Evolutionary conservation across 495 filamentous ascomycete species (phyloP).

Genomic region (Glonium stellatum): DNA sequence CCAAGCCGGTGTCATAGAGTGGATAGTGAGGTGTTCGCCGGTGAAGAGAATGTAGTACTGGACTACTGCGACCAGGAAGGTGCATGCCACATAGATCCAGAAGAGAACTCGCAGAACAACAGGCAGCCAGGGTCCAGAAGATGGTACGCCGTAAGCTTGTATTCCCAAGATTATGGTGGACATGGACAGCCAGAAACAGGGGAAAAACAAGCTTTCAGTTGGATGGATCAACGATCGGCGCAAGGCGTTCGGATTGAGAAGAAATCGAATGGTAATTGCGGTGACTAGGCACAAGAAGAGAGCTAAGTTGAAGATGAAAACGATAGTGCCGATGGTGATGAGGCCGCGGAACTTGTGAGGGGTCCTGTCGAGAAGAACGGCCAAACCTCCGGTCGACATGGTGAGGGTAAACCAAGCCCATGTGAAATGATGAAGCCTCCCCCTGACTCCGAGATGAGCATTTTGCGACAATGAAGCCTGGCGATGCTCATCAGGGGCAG

Average conservation of each 20-base stretch:
- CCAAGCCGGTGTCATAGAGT: constrained; percentile 26
- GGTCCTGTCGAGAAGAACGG: constrained; percentile 51
- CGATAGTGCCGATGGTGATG: constrained; percentile 49
- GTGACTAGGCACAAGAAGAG: constrained; percentile 49
- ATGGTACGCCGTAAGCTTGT: constrained; percentile 50
- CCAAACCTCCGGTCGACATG: constrained; percentile 61
- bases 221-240: constrained; percentile 53
- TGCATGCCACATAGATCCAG: constrained; percentile 22
- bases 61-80: constrained; percentile 22
- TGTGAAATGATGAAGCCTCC: constrained; percentile 60
- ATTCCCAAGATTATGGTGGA: constrained; percentile 56
- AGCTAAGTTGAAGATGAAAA: constrained; percentile 58
- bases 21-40: constrained; percentile 16
- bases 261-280: constrained; percentile 51
- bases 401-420: constrained; percentile 66
- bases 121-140: constrained; percentile 39
- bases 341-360: constrained; percentile 55
- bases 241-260: constrained; percentile 45
- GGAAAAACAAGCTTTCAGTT: constrained; percentile 59
- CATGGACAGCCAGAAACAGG: constrained; percentile 59
- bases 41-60: constrained; percentile 28
- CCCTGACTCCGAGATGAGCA: constrained; percentile 24
- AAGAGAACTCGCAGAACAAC: constrained; percentile 19
- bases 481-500: not conserved
- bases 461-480: not conserved